phyloP scores from a whole-genome alignment of 2,329 filamentous ascomycete genomes.

The Xylariaceae sp. region DNA sequence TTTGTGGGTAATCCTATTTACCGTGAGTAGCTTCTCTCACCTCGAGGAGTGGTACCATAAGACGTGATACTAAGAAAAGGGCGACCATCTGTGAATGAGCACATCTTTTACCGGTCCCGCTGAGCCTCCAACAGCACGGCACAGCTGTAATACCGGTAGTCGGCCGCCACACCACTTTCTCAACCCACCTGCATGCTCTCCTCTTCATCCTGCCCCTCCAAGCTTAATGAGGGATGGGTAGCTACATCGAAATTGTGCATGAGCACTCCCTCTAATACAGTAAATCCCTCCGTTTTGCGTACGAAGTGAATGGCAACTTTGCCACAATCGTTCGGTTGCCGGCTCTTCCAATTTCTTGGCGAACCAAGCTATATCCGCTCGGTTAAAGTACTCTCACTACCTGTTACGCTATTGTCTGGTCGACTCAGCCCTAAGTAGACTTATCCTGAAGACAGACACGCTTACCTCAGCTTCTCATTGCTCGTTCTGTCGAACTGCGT shows the following conservation, averaged over 20 bases:
- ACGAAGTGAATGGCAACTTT: neutral
- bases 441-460: slow-evolving; percentile 2
- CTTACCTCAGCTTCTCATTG: slow-evolving; percentile 25
- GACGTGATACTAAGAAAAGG: neutral
- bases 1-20: no score
- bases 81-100: slow-evolving; percentile 4
- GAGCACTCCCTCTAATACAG: neutral
- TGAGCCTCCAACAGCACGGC: slow-evolving; percentile 21
- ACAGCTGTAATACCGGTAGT: neutral
- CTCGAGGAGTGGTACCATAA: no score
- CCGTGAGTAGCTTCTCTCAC: no score
- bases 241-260: neutral
- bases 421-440: neutral
- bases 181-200: neutral
- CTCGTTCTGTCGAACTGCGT: slow-evolving; percentile 20
- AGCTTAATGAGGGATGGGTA: neutral
- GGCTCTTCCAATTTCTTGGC: neutral
- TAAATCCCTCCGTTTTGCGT: no score
- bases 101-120: neutral
- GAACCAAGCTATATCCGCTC: no score
- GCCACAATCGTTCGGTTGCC: neutral
- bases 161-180: slow-evolving; percentile 4
- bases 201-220: neutral
- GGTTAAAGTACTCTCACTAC: slow-evolving; percentile 1
- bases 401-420: neutral